phyloP scores from a whole-genome alignment of 345 rosid genomes.

The Populus davidiana region DNA sequence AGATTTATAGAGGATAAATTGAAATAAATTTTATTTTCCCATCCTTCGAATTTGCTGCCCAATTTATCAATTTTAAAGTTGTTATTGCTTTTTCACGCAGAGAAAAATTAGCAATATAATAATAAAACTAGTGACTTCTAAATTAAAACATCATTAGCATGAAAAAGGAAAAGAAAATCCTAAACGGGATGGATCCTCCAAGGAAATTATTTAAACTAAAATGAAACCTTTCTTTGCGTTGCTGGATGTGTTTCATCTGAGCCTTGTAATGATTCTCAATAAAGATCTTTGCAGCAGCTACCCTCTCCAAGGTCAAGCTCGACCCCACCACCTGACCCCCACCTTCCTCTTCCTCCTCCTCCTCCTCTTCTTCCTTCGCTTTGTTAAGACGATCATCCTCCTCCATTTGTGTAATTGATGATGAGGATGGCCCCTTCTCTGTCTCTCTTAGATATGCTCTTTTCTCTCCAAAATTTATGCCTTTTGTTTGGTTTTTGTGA shows the following conservation, averaged over 20 bases:
- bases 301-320: conserved; percentile 46
- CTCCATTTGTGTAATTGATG: conserved; percentile 26
- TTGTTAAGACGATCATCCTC: conserved; percentile 21
- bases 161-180: not conserved
- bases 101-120: too few species aligned
- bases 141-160: too few species aligned
- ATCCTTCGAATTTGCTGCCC: too few species aligned
- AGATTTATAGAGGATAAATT: too few species aligned
- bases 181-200: not conserved
- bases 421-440: not conserved
- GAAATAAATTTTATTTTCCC: too few species aligned
- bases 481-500: not conserved
- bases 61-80: too few species aligned
- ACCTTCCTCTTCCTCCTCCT: conserved; percentile 41
- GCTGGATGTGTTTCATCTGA: conserved; percentile 77
- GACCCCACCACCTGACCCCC: conserved; percentile 48
- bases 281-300: conserved; percentile 84
- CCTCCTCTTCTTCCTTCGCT: conserved; percentile 24
- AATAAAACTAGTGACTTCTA: too few species aligned
- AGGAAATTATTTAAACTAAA: not conserved
- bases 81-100: too few species aligned
- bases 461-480: conserved; percentile 4
- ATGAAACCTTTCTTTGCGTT: conserved; percentile 70
- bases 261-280: conserved; percentile 82
- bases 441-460: conserved; percentile 19